A percentile compares a stretch with the other conserved stretches of the same genome.
phyloP scores from a whole-genome alignment of 2,329 filamentous ascomycete genomes.

The Xylaria sp. region DNA sequence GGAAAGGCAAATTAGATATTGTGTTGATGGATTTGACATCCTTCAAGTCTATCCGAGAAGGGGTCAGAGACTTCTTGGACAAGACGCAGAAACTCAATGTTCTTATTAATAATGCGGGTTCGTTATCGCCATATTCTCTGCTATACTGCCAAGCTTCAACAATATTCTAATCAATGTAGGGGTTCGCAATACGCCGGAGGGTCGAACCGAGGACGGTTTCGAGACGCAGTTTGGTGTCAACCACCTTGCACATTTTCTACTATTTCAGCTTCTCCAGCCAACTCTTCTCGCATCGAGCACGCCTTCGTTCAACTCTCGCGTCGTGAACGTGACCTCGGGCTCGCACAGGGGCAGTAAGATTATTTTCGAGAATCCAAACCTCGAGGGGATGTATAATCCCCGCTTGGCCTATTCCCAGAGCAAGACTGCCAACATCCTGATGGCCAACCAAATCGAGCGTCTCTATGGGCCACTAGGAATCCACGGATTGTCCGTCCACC shows the following conservation, averaged over 20 bases:
- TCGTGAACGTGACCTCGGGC: constrained; percentile 19
- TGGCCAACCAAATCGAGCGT: constrained; percentile 60
- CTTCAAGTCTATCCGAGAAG: constrained; percentile 25
- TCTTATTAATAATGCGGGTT: constrained; percentile 23
- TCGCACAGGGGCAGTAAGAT: constrained; percentile 8
- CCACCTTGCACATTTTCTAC: constrained; percentile 26
- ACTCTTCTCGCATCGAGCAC: constrained; percentile 22
- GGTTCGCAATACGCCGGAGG: constrained; percentile 6
- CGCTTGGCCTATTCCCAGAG: constrained; percentile 50
- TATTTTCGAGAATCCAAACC: constrained; percentile 10
- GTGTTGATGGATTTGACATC: constrained; percentile 37
- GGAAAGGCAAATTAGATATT: constrained; percentile 29
- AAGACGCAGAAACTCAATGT: constrained; percentile 19
- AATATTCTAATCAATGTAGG: not conserved
- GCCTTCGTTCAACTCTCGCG: constrained; percentile 16
- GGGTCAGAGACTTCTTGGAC: not conserved
- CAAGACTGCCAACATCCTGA: constrained; percentile 60
- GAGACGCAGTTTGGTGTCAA: constrained; percentile 30
- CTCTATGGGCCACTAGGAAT: constrained; percentile 54
- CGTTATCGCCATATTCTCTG: not conserved
- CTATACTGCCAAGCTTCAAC: not conserved
- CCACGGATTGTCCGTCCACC: constrained; percentile 56
- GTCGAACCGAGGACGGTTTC: constrained; percentile 20
- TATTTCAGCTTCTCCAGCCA: constrained; percentile 21
- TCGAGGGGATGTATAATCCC: constrained; percentile 7